These are phyloP conservation scores for Puccinia sorghi DNA, from an alignment of 1,284 basidiomycete species.

Conservation along the genomic window DNA sequence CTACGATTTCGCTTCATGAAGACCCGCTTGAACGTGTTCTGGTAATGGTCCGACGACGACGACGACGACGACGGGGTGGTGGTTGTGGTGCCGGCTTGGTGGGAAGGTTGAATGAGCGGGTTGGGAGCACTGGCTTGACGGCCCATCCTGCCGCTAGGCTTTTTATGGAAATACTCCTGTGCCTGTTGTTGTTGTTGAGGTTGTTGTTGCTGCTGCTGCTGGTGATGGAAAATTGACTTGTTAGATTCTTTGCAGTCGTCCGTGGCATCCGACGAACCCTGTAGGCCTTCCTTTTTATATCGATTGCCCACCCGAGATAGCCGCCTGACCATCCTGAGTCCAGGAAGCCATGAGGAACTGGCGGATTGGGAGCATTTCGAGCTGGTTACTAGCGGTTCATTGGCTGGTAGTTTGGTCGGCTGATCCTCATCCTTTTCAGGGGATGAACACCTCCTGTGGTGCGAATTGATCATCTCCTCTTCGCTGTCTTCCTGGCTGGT, in stretches of 20 bases:
- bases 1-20: slow-evolving; percentile 25
- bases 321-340: slow-evolving; percentile 32
- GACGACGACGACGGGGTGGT: background rate
- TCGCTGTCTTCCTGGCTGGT: background rate
- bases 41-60: background rate
- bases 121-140: slow-evolving; percentile 18
- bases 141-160: background rate
- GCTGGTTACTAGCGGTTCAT: background rate
- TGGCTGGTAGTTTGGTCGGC: background rate
- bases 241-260: background rate
- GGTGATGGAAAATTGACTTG: background rate
- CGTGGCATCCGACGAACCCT: background rate
- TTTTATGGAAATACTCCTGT: background rate
- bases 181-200: background rate
- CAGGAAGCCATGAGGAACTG: slow-evolving; percentile 16
- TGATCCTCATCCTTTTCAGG: background rate
- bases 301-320: slow-evolving; percentile 14
- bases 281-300: background rate
- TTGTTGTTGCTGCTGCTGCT: background rate
- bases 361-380: background rate
- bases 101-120: background rate
- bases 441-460: background rate
- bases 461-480: background rate
- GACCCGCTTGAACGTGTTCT: slow-evolving; percentile 25
- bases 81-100: background rate